A percentile compares a stretch with the other conserved stretches of the same genome.
These are phyloP conservation scores for Phytophthora syringae DNA, from an alignment of 352 stramenopile species.

Conservation along the genomic window DNA sequence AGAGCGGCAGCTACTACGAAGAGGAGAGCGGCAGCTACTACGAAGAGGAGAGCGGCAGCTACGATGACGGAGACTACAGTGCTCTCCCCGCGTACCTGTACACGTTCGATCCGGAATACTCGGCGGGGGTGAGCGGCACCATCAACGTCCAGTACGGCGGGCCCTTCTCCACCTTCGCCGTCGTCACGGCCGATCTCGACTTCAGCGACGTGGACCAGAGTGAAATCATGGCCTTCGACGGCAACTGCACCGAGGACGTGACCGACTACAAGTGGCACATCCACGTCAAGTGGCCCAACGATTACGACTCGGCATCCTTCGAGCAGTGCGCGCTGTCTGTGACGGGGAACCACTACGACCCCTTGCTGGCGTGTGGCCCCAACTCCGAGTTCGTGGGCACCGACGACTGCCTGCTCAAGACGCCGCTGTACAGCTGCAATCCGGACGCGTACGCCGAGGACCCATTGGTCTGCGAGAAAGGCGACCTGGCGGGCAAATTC, in stretches of 20 bases:
- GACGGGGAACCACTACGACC: conserved; percentile 69
- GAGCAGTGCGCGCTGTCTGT: conserved; percentile 41
- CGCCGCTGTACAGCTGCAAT: conserved; percentile 49
- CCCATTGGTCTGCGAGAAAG: conserved; percentile 59
- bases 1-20: conserved; percentile 9
- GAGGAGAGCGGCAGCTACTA: conserved; percentile 8
- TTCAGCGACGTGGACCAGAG: conserved; percentile 48
- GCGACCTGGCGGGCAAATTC: conserved; percentile 61
- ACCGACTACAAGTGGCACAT: conserved; percentile 65
- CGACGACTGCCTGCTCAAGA: conserved; percentile 44
- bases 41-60: conserved; percentile 5
- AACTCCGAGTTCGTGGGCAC: conserved; percentile 58
- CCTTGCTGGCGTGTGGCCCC: conserved; percentile 53
- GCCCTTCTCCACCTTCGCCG: conserved; percentile 40
- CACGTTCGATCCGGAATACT: conserved; percentile 47
- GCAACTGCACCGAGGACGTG: conserved; percentile 46
- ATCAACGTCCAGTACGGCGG: conserved; percentile 53
- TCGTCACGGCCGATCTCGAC: conserved; percentile 49
- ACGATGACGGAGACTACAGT: conserved; percentile 13
- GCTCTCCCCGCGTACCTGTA: conserved; percentile 38
- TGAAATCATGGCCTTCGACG: conserved; percentile 40
- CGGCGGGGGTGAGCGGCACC: conserved; percentile 45
- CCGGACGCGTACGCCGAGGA: conserved; percentile 40
- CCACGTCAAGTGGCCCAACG: conserved; percentile 54
- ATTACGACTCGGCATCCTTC: conserved; percentile 42